Base-by-base conservation (phyloP, 2,329 filamentous ascomycete species). In the Thyridium curvatum region DNA sequence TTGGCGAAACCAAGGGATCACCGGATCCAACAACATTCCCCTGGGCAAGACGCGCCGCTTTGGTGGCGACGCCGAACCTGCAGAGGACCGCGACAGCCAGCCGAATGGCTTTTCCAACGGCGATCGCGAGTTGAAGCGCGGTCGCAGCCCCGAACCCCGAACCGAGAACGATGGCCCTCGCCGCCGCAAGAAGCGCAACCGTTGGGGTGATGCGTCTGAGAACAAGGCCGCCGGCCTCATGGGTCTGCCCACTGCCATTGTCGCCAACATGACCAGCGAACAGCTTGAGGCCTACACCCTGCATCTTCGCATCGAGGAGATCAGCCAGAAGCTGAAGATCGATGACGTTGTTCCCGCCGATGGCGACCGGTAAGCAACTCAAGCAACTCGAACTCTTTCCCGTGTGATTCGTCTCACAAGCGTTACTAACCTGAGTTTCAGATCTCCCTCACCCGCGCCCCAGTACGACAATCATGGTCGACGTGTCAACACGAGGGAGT, bases 381-480 rank as follows among this genome's bases (percentile, higher is more conserved):
- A n/a, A n/a, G n/a, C n/a, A 29, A 2, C 30, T 41, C 26, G n/a
- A n/a, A n/a, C n/a, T n/a, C n/a, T n/a, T n/a, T n/a, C n/a, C n/a
- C n/a, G n/a, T n/a, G n/a, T n/a, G n/a, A n/a, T n/a, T n/a, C n/a
- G n/a, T n/a, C n/a, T 14, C 8, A 18, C 16, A 29, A 32, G 35
- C 31, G 43, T 48, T 30, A 44, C 49, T 41, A 44, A 53, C 49
- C 34, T 35, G 41, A 38, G 17, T 47, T 18, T 14, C 52, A 96
- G 93, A 68, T 98, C 93, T 42, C 91, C 91, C 15, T 98, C 93
- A 43, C 93, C 93, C 30, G 77, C 93, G 28, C 93, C 93, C 10
- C 91, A 97, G 66, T 98, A 98, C 70, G 93, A 98, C 67, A 98
- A 98, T 72, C 94, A 96, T 59, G 93, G 93, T 72, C 87, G 91